Evolutionary conservation across 768 basidiomycete genomes (phyloP).

Genomic region (Mycena rebaudengoi): DNA sequence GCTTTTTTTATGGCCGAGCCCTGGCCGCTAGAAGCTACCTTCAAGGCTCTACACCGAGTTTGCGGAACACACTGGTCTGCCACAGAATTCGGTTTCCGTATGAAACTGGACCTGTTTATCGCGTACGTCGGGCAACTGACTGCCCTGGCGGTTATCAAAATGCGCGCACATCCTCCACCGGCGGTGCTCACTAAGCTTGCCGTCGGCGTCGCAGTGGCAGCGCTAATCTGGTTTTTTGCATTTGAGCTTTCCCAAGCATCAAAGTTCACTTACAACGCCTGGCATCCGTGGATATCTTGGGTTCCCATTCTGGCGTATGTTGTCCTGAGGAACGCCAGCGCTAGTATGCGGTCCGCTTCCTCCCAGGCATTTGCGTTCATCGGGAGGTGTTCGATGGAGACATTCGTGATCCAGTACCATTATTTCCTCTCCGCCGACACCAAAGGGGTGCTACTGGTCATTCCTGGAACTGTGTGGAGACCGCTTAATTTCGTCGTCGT

Average conservation of each 20-base stretch:
- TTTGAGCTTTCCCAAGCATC: conserved; percentile 81
- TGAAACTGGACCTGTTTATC: conserved; percentile 88
- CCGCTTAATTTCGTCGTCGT: conserved; percentile 83
- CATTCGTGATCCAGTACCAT: conserved; percentile 92
- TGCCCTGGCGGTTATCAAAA: conserved; percentile 77
- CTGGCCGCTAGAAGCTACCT: conserved; percentile 71
- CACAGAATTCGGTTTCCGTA: conserved; percentile 88
- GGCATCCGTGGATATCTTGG: conserved; percentile 85
- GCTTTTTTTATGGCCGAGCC: conserved; percentile 71
- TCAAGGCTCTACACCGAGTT: conserved; percentile 66
- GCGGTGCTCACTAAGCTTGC: conserved; percentile 51
- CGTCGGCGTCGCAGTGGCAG: conserved; percentile 58
- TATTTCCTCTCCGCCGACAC: conserved; percentile 88
- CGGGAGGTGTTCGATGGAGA: conserved; percentile 89
- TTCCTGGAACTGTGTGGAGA: conserved; percentile 79
- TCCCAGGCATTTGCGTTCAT: conserved; percentile 81
- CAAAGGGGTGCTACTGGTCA: conserved; percentile 79
- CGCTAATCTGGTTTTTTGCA: conserved; percentile 79
- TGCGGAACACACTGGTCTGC: conserved; percentile 87
- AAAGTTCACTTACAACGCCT: conserved; percentile 88
- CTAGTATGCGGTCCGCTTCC: conserved; percentile 72
- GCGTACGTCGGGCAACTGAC: conserved; percentile 88
- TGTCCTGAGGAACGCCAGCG: conserved; percentile 78
- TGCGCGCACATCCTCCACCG: conserved; percentile 72
- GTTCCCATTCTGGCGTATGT: conserved; percentile 83